Percentiles rank a stretch among this genome's conserved stretches.
These are phyloP conservation scores for Hymenoscyphus linearis DNA, from an alignment of 2,329 filamentous ascomycete genomes.

Conservation along the genomic window DNA sequence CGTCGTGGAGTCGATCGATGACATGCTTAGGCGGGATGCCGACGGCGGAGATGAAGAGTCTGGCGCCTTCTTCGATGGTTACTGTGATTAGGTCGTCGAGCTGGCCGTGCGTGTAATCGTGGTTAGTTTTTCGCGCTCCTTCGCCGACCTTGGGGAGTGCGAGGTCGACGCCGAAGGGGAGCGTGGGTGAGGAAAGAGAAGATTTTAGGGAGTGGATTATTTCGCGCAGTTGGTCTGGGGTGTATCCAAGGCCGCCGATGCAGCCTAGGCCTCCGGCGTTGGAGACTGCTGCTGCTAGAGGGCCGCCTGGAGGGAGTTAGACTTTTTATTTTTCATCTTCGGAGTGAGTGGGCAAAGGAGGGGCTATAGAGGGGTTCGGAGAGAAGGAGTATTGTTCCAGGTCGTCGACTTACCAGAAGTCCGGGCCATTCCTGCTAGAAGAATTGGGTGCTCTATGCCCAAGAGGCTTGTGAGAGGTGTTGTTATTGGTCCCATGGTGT, in stretches of 20 bases:
- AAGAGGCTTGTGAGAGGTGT: constrained; percentile 77
- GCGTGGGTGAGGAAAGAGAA: constrained; percentile 56
- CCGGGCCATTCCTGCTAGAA: constrained; percentile 91
- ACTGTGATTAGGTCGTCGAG: constrained; percentile 85
- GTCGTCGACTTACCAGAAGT: constrained; percentile 51
- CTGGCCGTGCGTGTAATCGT: constrained; percentile 89
- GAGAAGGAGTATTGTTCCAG: neutral
- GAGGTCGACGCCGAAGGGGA: constrained; percentile 88
- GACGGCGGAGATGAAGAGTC: constrained; percentile 81
- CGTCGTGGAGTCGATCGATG: constrained; percentile 71
- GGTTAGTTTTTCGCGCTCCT: constrained; percentile 80
- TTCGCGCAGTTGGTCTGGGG: constrained; percentile 64
- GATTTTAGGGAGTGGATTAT: constrained; percentile 86
- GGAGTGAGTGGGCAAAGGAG: neutral
- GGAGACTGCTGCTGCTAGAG: constrained; percentile 77
- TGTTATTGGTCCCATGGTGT: constrained; percentile 43
- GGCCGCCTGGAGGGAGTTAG: constrained; percentile 37
- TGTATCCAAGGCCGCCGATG: constrained; percentile 68
- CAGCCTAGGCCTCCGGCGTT: constrained; percentile 72
- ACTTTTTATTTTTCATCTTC: neutral
- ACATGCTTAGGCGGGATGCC: constrained; percentile 73
- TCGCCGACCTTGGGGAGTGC: constrained; percentile 87
- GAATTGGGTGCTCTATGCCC: constrained; percentile 78
- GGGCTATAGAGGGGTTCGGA: neutral
- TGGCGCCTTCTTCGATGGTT: constrained; percentile 76